These are phyloP conservation scores for Escallonia herrerae DNA, from an alignment of 129 eudicot species.

Conservation along the genomic window DNA sequence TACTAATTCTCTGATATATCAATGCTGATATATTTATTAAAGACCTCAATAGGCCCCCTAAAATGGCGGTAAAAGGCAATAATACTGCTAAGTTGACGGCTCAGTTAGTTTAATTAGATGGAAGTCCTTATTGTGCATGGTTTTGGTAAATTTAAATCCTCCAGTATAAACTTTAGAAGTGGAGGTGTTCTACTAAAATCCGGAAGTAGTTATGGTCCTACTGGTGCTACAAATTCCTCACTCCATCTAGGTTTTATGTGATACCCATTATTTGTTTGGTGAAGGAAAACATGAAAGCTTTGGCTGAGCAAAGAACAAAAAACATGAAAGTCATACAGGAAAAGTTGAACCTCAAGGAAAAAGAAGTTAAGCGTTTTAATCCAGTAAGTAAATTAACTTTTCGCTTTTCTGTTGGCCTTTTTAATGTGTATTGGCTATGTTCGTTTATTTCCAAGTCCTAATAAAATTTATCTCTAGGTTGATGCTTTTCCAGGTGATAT, in stretches of 20 bases:
- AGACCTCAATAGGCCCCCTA: too few relatives aligned
- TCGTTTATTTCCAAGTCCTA: constrained; percentile 14
- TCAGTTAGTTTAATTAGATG: too few relatives aligned
- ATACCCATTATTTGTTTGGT: constrained; percentile 18
- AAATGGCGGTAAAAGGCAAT: too few relatives aligned
- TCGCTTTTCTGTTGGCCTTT: background rate
- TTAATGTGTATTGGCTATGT: background rate
- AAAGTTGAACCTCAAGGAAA: constrained; percentile 76
- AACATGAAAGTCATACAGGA: constrained; percentile 66
- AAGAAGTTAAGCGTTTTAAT: constrained; percentile 81
- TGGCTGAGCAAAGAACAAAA: constrained; percentile 64
- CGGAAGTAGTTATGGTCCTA: too few relatives aligned
- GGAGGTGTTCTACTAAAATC: too few relatives aligned
- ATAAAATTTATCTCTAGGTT: constrained; percentile 44
- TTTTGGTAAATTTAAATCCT: too few relatives aligned
- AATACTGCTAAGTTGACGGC: too few relatives aligned
- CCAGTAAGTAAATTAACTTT: constrained; percentile 53
- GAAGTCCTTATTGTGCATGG: too few relatives aligned
- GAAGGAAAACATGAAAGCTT: constrained; percentile 63
- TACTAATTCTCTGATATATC: too few relatives aligned
- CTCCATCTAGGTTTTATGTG: background rate
- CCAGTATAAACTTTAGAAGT: too few relatives aligned
- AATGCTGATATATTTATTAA: too few relatives aligned
- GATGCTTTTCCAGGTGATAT: constrained; percentile 99
- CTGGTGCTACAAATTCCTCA: too few relatives aligned